Percentiles rank a stretch among this genome's conserved stretches.
phyloP scores from a whole-genome alignment of 2,329 filamentous ascomycete genomes.

The Tolypocladium inflatum region DNA sequence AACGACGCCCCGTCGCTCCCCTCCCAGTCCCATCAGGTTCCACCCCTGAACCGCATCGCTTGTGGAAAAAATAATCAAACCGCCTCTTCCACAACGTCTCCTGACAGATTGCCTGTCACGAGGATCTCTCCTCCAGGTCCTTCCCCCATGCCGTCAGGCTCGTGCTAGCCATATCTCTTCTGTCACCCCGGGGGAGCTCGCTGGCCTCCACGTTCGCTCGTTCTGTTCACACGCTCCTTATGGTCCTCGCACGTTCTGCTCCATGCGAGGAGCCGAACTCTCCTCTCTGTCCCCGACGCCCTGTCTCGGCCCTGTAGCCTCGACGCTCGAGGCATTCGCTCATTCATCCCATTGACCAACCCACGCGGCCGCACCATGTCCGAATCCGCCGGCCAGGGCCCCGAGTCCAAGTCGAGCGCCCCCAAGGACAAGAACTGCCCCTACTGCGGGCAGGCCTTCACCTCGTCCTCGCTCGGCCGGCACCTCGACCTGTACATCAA shows the following conservation, averaged over 20 bases:
- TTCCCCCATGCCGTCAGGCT: background rate
- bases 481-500: constrained; percentile 93
- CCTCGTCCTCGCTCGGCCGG: constrained; percentile 84
- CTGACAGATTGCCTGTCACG: constrained; percentile 4
- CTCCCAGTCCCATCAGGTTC: constrained; percentile 8
- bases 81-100: constrained; percentile 6
- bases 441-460: constrained; percentile 84
- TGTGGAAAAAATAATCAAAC: constrained; percentile 11
- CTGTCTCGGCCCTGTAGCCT: constrained; percentile 2
- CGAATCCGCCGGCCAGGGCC: constrained; percentile 19
- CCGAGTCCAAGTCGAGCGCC: constrained; percentile 33
- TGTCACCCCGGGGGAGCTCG: background rate
- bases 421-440: constrained; percentile 81
- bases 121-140: background rate
- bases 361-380: constrained; percentile 14
- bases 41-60: constrained; percentile 13
- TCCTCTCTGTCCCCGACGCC: background rate
- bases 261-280: constrained; percentile 4
- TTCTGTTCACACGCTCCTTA: constrained; percentile 1
- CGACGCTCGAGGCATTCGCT: constrained; percentile 4
- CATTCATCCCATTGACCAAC: constrained; percentile 1
- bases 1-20: too few species aligned
- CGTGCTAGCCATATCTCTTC: background rate
- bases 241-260: constrained; percentile 3
- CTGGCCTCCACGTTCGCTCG: background rate